Evolutionary conservation across 2,329 filamentous ascomycete genomes (phyloP).

Genomic region (Aspergillus flavus): DNA sequence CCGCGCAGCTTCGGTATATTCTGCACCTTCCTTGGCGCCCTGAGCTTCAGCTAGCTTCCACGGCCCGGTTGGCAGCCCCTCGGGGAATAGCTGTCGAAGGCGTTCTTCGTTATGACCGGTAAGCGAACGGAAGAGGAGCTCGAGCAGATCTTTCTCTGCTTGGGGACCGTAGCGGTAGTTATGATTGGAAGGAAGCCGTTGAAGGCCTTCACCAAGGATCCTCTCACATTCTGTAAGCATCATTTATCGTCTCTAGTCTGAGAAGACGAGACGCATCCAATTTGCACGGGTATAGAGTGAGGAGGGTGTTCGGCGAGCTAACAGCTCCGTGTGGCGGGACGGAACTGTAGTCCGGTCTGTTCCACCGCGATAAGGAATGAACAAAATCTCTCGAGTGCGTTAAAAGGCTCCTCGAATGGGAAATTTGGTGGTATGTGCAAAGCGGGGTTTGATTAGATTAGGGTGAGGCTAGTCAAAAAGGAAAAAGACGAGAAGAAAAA

Average conservation of each 20-base stretch:
- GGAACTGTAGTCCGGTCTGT: constrained; percentile 1
- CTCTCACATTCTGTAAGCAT: constrained; percentile 64
- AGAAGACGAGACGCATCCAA: constrained; percentile 30
- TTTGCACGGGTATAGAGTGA: constrained; percentile 15
- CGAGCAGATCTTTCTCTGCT: constrained; percentile 72
- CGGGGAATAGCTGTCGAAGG: constrained; percentile 78
- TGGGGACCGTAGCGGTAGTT: constrained; percentile 73
- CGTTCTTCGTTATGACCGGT: constrained; percentile 74
- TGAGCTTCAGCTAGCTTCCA: constrained; percentile 87
- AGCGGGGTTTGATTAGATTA: background rate
- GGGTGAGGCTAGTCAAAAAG: background rate
- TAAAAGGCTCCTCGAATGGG: background rate
- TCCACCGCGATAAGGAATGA: constrained; percentile 4
- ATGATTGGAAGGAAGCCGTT: constrained; percentile 73
- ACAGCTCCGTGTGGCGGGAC: constrained; percentile 16
- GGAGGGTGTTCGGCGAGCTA: constrained; percentile 1
- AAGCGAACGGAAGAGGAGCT: constrained; percentile 83
- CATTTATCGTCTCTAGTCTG: constrained; percentile 31
- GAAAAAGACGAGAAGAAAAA: background rate
- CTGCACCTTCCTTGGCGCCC: constrained; percentile 87
- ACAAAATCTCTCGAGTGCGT: background rate
- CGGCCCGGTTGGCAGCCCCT: constrained; percentile 63
- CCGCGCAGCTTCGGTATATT: constrained; percentile 88
- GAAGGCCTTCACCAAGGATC: constrained; percentile 80
- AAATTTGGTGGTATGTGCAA: background rate